phyloP scores from a whole-genome alignment of 2,329 filamentous ascomycete genomes.

The Sporothrix schenckii region DNA sequence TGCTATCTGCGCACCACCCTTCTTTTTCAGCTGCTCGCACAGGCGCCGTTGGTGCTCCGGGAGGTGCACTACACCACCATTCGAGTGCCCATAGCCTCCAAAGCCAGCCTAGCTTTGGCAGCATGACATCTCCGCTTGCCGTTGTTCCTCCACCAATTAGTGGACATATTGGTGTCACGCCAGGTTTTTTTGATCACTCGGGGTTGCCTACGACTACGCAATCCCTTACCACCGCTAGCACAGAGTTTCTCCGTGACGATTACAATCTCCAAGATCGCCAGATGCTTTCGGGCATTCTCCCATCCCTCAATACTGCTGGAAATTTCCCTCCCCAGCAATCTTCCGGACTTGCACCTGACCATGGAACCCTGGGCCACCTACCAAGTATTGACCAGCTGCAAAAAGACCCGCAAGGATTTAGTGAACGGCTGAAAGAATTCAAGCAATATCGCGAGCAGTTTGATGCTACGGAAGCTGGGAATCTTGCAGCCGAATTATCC shows the following conservation, averaged over 20 bases:
- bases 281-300: slow-evolving; percentile 51
- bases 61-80: slow-evolving; percentile 74
- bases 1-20: slow-evolving; percentile 69
- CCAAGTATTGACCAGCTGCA: slow-evolving; percentile 56
- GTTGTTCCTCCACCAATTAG: slow-evolving; percentile 57
- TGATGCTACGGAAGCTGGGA: slow-evolving; percentile 55
- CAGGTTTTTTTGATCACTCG: slow-evolving; percentile 70
- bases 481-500: slow-evolving; percentile 38
- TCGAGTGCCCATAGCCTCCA: slow-evolving; percentile 94
- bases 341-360: slow-evolving; percentile 47
- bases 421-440: slow-evolving; percentile 80
- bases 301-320: slow-evolving; percentile 41
- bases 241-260: slow-evolving; percentile 68
- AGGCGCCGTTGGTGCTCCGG: slow-evolving; percentile 46
- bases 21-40: slow-evolving; percentile 38
- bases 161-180: slow-evolving; percentile 61
- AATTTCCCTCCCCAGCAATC: slow-evolving; percentile 44
- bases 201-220: slow-evolving; percentile 49
- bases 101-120: slow-evolving; percentile 94
- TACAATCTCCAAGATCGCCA: slow-evolving; percentile 60
- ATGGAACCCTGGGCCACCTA: slow-evolving; percentile 50
- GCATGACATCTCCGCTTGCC: slow-evolving; percentile 82
- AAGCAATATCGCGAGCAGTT: slow-evolving; percentile 74
- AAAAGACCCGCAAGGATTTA: slow-evolving; percentile 62
- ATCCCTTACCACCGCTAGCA: slow-evolving; percentile 51